Conservation (phyloP, 2,329 filamentous ascomycete genomes). For the Aspergillus novofumigatus region DNA sequence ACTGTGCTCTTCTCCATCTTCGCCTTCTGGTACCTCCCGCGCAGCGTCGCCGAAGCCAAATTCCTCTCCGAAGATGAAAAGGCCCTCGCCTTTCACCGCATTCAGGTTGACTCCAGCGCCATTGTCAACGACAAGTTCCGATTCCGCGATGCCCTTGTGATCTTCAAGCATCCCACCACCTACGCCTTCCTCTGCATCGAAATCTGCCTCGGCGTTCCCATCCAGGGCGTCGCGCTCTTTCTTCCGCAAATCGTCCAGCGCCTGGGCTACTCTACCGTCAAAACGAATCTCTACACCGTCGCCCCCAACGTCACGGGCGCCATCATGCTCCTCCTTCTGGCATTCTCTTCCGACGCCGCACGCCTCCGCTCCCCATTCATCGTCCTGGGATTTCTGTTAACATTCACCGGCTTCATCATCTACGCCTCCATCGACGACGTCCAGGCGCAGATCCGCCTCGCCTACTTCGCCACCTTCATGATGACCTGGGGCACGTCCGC, state of each 20-base stretch:
- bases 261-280: constrained; percentile 52
- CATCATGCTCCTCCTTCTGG: constrained; percentile 66
- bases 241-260: constrained; percentile 55
- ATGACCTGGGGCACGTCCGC: constrained; percentile 78
- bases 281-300: constrained; percentile 77
- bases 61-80: constrained; percentile 66
- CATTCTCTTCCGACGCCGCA: constrained; percentile 64
- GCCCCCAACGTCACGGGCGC: constrained; percentile 74
- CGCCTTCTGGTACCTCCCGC: constrained; percentile 66
- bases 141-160: constrained; percentile 48
- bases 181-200: constrained; percentile 55
- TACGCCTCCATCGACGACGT: constrained; percentile 67
- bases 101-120: constrained; percentile 69
- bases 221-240: constrained; percentile 56
- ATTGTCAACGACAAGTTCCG: constrained; percentile 55
- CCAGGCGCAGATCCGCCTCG: constrained; percentile 56
- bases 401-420: constrained; percentile 74
- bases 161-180: constrained; percentile 52
- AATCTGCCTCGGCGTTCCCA: constrained; percentile 56
- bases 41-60: constrained; percentile 57
- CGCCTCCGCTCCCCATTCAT: constrained; percentile 72
- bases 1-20: constrained; percentile 61
- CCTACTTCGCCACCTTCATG: constrained; percentile 75
- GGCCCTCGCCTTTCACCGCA: constrained; percentile 65
- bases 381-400: constrained; percentile 67